Evolutionary conservation across 2,329 filamentous ascomycete genomes (phyloP).

Genomic region (Xylaria arbuscula): DNA sequence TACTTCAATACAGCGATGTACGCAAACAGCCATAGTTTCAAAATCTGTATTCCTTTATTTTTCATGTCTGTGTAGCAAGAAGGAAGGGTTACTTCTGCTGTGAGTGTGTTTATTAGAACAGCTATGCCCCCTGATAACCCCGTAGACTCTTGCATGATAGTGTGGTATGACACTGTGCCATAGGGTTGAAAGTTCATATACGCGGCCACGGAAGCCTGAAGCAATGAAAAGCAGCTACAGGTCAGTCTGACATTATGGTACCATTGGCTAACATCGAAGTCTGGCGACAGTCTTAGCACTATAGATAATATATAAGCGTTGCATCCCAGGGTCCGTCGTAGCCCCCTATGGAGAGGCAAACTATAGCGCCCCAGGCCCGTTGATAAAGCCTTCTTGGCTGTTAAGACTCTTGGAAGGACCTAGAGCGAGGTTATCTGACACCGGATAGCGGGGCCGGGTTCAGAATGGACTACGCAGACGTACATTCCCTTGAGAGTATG

Average conservation of each 20-base stretch:
- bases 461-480: not conserved
- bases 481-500: not conserved
- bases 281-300: not conserved
- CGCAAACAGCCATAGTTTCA: not conserved
- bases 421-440: not conserved
- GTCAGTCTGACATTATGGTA: not conserved
- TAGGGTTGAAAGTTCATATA: not conserved
- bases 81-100: not conserved
- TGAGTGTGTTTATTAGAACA: not conserved
- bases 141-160: not conserved
- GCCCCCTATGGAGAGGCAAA: conserved; percentile 12
- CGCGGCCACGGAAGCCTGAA: not conserved
- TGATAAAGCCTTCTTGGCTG: not conserved
- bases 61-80: not conserved
- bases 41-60: not conserved
- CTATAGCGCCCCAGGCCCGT: conserved; percentile 1
- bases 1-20: not conserved
- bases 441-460: not conserved
- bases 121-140: not conserved
- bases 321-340: not conserved
- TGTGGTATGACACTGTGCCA: not conserved
- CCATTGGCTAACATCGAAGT: not conserved
- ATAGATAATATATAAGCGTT: conserved; percentile 10
- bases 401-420: not conserved
- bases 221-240: not conserved